Conservation (phyloP, 805 yeast genomes). For the Starmerella bombicola region DNA sequence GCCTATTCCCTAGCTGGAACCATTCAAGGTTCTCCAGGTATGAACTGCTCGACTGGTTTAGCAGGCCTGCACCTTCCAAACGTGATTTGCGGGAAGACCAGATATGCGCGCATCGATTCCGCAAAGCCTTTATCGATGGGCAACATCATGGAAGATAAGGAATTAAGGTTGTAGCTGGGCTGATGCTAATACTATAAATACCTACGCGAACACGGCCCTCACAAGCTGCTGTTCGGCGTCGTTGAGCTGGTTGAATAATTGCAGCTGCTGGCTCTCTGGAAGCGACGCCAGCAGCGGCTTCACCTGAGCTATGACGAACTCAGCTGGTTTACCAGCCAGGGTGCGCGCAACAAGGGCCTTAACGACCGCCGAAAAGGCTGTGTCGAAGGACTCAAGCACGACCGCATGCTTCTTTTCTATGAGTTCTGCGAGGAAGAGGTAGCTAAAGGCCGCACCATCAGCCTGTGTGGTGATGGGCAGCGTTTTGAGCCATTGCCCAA, state of each 20-base stretch:
- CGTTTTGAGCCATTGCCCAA: constrained; percentile 65
- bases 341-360: constrained; percentile 62
- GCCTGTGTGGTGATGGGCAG: constrained; percentile 76
- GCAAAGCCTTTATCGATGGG: too few species aligned
- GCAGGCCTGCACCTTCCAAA: too few species aligned
- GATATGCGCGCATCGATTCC: too few species aligned
- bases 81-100: too few species aligned
- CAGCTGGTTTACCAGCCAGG: constrained; percentile 60
- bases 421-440: constrained; percentile 59
- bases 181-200: too few species aligned
- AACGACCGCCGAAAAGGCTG: constrained; percentile 54
- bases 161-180: too few species aligned
- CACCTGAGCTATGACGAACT: constrained; percentile 46
- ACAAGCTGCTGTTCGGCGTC: constrained; percentile 40
- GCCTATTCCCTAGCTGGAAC: too few species aligned
- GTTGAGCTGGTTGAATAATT: constrained; percentile 49
- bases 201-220: background rate
- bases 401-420: constrained; percentile 55
- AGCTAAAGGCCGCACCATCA: constrained; percentile 78
- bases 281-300: constrained; percentile 51
- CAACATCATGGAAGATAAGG: too few species aligned
- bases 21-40: too few species aligned
- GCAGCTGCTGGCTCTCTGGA: constrained; percentile 59
- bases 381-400: constrained; percentile 42
- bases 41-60: too few species aligned